Base-by-base conservation (phyloP, 2,329 filamentous ascomycete genomes). In the Emergomyces africanus region DNA sequence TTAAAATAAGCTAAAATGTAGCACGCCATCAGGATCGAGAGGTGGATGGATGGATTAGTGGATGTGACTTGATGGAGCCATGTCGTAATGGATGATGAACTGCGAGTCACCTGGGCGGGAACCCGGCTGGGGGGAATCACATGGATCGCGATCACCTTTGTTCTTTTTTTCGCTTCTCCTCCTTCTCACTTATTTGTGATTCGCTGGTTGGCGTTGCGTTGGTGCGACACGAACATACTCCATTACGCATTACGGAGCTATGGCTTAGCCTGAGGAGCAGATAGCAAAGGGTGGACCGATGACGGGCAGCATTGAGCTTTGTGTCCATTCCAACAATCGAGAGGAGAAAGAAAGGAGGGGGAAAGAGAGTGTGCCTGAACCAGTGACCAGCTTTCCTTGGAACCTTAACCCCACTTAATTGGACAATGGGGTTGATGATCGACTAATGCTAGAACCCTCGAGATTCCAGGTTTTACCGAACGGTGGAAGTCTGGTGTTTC, bases 341-440 rank as follows among this genome's bases (percentile, higher is more conserved):
- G 20, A 46, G 20, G 33, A 28, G 33, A 35, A 30, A 3, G 46
- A 30, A 50, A 18, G 28, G 46, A 50, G 48, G 48, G 28, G 48
- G 20, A 50, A 28, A 25, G 25, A 1, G 46, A 50, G 33, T 8
- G 12, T 28, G 28, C 15, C 15, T 51, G 48, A n/a, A 12, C 15
- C 30, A 5, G 10, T 20, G 48, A 33, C 48, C 48, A 51, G 3
- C n/a, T 8, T 41, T n/a, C n/a, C n/a, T 23, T 41, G 30, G n/a
- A n/a, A n/a, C n/a, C n/a, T 25, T 41, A 51, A 53, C 57, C 57
- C 49, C 44, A 30, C 49, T n/a, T 48, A 58, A 42, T 53, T 48
- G 18, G 33, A 25, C 6, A n/a, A 35, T 41, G 18, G 15, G 30
- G 20, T 33, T 28, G 18, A 23, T 42, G 33, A 39, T 54, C 57